Evolutionary conservation across 2,329 filamentous ascomycete genomes (phyloP).

Genomic region (Macrophomina tecta): DNA sequence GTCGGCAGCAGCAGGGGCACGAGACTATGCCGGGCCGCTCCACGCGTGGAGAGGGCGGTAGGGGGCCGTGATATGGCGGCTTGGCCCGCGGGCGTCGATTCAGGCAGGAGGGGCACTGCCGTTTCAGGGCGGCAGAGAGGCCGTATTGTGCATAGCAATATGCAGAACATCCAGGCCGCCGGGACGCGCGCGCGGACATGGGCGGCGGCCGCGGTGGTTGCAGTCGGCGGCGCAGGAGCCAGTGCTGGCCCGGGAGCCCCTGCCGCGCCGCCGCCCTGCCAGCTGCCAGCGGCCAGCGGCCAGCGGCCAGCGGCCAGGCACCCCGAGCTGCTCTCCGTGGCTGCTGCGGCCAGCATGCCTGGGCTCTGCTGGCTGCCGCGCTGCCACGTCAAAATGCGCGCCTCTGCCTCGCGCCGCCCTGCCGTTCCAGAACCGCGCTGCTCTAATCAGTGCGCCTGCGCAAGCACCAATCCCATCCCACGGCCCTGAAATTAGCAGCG

Average conservation of each 20-base stretch:
- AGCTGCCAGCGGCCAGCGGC: background rate
- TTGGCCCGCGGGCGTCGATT: constrained; percentile 8
- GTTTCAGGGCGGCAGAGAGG: constrained; percentile 21
- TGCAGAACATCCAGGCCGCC: constrained; percentile 21
- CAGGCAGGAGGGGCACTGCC: constrained; percentile 19
- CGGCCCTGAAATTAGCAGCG: constrained; percentile 25
- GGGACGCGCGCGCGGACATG: constrained; percentile 10
- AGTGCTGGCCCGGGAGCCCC: background rate
- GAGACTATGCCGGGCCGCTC: constrained; percentile 19
- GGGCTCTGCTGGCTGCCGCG: constrained; percentile 3
- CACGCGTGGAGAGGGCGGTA: constrained; percentile 21
- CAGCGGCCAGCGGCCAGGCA: background rate
- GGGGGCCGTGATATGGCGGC: constrained; percentile 1
- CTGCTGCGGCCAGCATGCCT: background rate
- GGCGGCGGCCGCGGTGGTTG: background rate
- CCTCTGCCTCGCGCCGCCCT: background rate
- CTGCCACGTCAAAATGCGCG: constrained; percentile 19
- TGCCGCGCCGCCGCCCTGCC: background rate
- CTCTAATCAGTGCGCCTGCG: constrained; percentile 8
- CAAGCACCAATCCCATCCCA: constrained; percentile 8
- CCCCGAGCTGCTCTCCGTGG: background rate
- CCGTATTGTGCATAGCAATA: constrained; percentile 16
- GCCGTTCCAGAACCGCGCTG: constrained; percentile 16
- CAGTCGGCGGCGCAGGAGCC: too few relatives aligned
- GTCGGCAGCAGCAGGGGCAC: constrained; percentile 4